These are phyloP conservation scores for Pachysolen tannophilus DNA, from an alignment of 805 yeast genomes.

Conservation along the genomic window DNA sequence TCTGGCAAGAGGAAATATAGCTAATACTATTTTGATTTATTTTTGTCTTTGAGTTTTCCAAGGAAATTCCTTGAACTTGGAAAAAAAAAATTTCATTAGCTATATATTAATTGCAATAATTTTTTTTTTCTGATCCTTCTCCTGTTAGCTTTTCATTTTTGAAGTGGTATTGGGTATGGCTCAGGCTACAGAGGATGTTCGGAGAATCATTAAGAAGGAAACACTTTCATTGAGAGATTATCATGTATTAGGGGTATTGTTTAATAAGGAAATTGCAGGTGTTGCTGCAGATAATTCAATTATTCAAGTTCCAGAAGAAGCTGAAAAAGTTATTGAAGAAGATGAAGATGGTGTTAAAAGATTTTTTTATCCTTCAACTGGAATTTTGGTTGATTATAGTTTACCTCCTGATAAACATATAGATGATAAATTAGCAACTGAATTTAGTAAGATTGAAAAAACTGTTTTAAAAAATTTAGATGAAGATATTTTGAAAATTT, in stretches of 20 bases:
- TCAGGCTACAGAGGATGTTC: too few species aligned
- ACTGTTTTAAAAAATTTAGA: not conserved
- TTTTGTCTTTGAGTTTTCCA: too few species aligned
- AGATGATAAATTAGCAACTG: not conserved
- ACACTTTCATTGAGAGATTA: conserved; percentile 3
- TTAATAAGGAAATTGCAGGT: conserved; percentile 1
- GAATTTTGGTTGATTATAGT: not conserved
- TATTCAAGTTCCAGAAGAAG: not conserved
- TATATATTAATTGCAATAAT: too few species aligned
- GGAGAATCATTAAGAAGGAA: too few species aligned
- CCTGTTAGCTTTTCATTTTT: too few species aligned
- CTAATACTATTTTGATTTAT: too few species aligned
- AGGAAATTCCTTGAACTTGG: too few species aligned
- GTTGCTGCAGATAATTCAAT: not conserved
- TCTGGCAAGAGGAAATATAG: too few species aligned
- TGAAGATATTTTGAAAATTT: not conserved
- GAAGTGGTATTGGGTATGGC: too few species aligned
- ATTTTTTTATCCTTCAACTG: not conserved
- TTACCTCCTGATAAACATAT: not conserved
- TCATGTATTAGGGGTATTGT: conserved; percentile 2
- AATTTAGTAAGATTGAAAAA: conserved; percentile 1
- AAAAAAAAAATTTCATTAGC: too few species aligned
- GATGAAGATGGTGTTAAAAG: not conserved
- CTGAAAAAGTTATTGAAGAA: not conserved
- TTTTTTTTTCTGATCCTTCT: too few species aligned